Percentiles rank a stretch among this genome's conserved stretches.
Conservation (phyloP, 202 grass and related monocot species). For the Bolboschoenoplectus hybrid region DNA sequence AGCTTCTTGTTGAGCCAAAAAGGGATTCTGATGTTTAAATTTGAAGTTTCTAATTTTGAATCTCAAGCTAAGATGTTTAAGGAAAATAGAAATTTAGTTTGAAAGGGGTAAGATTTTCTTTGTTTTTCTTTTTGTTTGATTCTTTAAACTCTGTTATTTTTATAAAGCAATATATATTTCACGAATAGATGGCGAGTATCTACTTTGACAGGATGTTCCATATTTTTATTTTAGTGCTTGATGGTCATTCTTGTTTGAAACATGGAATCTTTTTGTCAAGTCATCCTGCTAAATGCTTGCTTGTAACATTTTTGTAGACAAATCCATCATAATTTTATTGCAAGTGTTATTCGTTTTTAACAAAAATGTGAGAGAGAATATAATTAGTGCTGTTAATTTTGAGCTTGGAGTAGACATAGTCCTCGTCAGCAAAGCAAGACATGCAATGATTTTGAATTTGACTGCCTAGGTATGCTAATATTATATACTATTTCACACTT, state of each 20-base stretch:
- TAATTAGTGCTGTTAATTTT: neutral
- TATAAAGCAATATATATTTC: neutral
- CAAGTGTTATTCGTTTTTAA: neutral
- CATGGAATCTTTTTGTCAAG: neutral
- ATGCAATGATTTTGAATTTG: conserved; percentile 33
- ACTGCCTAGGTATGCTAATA: conserved; percentile 67
- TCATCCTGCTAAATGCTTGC: neutral
- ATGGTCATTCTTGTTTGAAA: neutral
- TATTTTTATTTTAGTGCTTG: neutral
- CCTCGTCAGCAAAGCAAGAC: neutral
- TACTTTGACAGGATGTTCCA: conserved; percentile 13
- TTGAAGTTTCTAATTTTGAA: conserved; percentile 15
- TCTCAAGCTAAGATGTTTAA: neutral
- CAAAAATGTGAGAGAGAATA: neutral
- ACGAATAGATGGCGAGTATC: neutral
- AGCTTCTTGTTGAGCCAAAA: conserved; percentile 24
- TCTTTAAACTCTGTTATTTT: conserved; percentile 12
- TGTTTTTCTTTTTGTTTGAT: neutral
- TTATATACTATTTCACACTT: neutral
- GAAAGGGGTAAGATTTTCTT: neutral
- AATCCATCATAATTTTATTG: neutral
- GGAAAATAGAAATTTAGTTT: neutral
- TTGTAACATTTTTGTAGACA: neutral
- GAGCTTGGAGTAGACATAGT: neutral
- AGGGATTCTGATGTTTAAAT: conserved; percentile 20